Base-by-base conservation (phyloP, 768 basidiomycete species). In the Ramaria rubella region DNA sequence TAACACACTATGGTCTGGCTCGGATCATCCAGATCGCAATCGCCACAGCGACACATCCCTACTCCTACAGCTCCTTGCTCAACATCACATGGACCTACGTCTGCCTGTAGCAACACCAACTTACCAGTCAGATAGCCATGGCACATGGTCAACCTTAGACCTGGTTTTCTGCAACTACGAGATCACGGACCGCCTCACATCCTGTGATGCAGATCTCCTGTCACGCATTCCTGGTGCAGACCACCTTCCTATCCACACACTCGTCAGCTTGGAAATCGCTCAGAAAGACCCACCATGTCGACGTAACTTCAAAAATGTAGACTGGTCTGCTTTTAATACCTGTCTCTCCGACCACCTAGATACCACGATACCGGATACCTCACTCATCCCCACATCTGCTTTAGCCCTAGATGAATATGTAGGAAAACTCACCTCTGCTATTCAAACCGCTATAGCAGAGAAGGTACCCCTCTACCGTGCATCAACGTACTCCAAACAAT, bases 301-400 rank as follows among this genome's bases (percentile, higher is more conserved):
- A 11, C 36, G 11, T 38, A 38, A 38, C 36, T 38, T 11, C 36
- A 38, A n/a, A 38, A 38, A 11, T 11, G 36, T 38, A n/a, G 36
- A 38, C 36, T 38, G 36, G 36, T 11, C 11, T n/a, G 36, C 11
- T 11, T 38, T 38, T n/a, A n/a, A 38, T n/a, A 38, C 11, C 11
- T n/a, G 36, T 11, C n/a, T 38, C 0, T 65, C 73, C 56, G 75
- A 74, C 75, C 54, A 65, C 0, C 49, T 59, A 0, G 71, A 74
- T 38, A n/a, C n/a, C 53, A 44, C 59, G 4, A 49, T 60, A 7
- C 38, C 19, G 3, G 61, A 75, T 0, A 33, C n/a, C 6, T 27
- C 23, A 15, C 26, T 50, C 4, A 12, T 54, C 7, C 4, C 4
- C 5, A 40, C 27, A 15, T 8, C 42, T 2, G 51, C n/a, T n/a